Percentiles rank a stretch among this genome's conserved stretches.
phyloP scores from a whole-genome alignment of 306 rosid genomes.

The Sicyos baderoa region DNA sequence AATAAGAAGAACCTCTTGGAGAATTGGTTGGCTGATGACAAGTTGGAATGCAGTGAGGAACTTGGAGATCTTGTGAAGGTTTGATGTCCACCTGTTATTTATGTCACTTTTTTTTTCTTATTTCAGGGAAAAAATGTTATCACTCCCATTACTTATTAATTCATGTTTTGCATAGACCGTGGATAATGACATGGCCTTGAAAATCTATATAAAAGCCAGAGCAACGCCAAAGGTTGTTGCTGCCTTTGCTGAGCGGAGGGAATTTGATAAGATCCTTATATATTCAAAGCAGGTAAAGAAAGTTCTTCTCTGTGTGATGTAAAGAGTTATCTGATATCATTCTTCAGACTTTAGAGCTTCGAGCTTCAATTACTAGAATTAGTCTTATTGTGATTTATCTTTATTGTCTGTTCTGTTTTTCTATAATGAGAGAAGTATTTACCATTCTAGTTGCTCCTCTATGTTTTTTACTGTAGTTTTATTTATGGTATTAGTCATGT shows the following conservation, averaged over 20 bases:
- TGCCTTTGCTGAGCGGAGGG: slow-evolving; percentile 98
- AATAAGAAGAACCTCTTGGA: slow-evolving; percentile 95
- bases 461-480: background rate
- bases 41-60: slow-evolving; percentile 98
- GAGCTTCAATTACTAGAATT: background rate
- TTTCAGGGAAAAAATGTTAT: background rate
- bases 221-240: slow-evolving; percentile 99
- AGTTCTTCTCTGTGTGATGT: slow-evolving; percentile 12
- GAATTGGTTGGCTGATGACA: slow-evolving; percentile 98
- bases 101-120: background rate
- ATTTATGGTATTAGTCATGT: background rate
- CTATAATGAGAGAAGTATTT: background rate
- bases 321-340: slow-evolving; percentile 5
- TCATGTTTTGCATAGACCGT: slow-evolving; percentile 58
- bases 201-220: slow-evolving; percentile 95
- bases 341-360: background rate
- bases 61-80: slow-evolving; percentile 99
- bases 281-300: slow-evolving; percentile 86
- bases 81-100: slow-evolving; percentile 24
- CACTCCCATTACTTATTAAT: background rate
- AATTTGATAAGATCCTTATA: slow-evolving; percentile 92
- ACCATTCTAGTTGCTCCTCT: background rate
- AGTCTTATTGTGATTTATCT: background rate
- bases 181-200: slow-evolving; percentile 89
- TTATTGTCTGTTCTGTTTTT: background rate